phyloP scores from a whole-genome alignment of 805 yeast genomes.

The Suhomyces tanzawaensis region DNA sequence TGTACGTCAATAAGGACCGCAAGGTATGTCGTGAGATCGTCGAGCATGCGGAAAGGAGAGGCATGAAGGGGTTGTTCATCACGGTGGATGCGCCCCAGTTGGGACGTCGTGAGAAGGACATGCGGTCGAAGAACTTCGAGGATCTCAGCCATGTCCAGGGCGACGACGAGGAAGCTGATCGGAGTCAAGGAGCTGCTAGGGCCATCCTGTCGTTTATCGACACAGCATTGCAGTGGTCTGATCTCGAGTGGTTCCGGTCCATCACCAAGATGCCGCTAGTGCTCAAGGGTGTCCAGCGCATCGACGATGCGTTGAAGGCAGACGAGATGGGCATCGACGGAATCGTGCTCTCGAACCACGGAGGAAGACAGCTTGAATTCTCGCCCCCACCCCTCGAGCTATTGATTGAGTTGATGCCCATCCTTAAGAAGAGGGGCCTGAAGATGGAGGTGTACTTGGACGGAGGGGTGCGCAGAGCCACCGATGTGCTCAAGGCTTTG shows the following conservation, averaged over 20 bases:
- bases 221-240: constrained; percentile 38
- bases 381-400: constrained; percentile 62
- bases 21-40: constrained; percentile 28
- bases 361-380: constrained; percentile 69
- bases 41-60: constrained; percentile 36
- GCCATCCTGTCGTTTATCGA: constrained; percentile 44
- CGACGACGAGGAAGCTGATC: constrained; percentile 29
- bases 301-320: constrained; percentile 62
- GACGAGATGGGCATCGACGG: constrained; percentile 60
- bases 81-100: constrained; percentile 57
- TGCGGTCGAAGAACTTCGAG: constrained; percentile 31
- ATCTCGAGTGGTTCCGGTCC: constrained; percentile 38
- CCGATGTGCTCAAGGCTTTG: constrained; percentile 74
- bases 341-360: constrained; percentile 68
- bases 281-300: constrained; percentile 63
- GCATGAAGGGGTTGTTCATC: constrained; percentile 48
- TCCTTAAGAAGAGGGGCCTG: constrained; percentile 39
- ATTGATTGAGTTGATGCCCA: constrained; percentile 51
- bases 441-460: constrained; percentile 66
- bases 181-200: constrained; percentile 24
- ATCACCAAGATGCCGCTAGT: constrained; percentile 41
- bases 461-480: constrained; percentile 76
- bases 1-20: constrained; percentile 45
- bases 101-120: constrained; percentile 54
- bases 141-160: constrained; percentile 25